Conservation (phyloP, 2,329 filamentous ascomycete genomes). For the Ascochyta clinopodiicola region DNA sequence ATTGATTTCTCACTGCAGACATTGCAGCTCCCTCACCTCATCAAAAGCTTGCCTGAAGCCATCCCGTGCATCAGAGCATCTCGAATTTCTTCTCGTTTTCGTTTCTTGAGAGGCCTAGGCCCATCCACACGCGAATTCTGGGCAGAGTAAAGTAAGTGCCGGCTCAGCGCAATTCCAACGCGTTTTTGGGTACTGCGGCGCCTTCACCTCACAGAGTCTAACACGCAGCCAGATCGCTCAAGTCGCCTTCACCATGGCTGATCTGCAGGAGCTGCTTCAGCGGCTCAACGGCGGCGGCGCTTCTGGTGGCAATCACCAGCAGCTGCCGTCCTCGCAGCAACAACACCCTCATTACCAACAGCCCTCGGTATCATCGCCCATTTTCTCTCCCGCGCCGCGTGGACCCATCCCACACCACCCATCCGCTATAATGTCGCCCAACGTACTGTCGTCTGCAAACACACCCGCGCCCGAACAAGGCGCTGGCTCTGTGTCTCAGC, state of each 20-base stretch:
- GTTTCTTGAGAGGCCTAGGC: constrained; percentile 12
- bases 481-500: constrained; percentile 50
- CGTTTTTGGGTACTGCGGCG: constrained; percentile 13
- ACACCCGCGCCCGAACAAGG: constrained; percentile 49
- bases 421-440: constrained; percentile 66
- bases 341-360: constrained; percentile 55
- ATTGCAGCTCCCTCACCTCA: constrained; percentile 11
- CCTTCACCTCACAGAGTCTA: constrained; percentile 17
- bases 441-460: constrained; percentile 54
- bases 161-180: constrained; percentile 1
- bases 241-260: constrained; percentile 46
- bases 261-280: constrained; percentile 54
- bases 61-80: constrained; percentile 16
- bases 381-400: constrained; percentile 62
- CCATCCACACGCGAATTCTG: constrained; percentile 32
- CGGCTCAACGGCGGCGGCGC: constrained; percentile 48
- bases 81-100: not conserved
- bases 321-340: constrained; percentile 30
- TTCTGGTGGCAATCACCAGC: constrained; percentile 30
- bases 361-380: constrained; percentile 64
- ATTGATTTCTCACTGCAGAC: constrained; percentile 17
- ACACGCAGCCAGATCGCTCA: constrained; percentile 30
- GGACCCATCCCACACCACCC: constrained; percentile 63
- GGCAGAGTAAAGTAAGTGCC: constrained; percentile 38
- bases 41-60: constrained; percentile 16